These are phyloP conservation scores for Symbiodinium natans DNA, from an alignment of 73 alveolate genomes.

Conservation along the genomic window DNA sequence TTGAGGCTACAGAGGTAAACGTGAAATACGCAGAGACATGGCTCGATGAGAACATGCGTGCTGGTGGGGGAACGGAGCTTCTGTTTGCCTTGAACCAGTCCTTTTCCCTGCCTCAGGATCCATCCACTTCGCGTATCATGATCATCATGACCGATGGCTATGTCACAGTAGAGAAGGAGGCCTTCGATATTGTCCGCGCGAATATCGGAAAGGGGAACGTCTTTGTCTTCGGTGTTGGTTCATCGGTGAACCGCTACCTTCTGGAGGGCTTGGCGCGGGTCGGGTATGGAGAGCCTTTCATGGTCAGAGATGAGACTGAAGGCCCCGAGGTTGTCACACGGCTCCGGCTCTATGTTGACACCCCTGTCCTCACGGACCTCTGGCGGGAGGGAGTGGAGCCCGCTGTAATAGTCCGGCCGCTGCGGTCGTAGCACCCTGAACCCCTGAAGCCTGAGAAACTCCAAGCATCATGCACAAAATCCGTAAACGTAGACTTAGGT, in stretches of 20 bases:
- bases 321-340: neutral
- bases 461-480: too few species aligned
- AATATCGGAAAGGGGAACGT: neutral
- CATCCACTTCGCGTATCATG: neutral
- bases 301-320: neutral
- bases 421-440: too few species aligned
- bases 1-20: neutral
- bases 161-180: neutral
- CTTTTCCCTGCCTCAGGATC: neutral
- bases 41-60: neutral
- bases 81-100: neutral
- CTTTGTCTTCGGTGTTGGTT: neutral
- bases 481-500: too few species aligned
- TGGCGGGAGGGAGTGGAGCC: too few species aligned
- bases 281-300: neutral
- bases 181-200: neutral
- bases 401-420: too few species aligned
- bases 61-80: neutral
- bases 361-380: neutral
- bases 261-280: neutral
- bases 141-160: neutral
- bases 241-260: neutral
- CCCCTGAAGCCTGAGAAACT: too few species aligned
- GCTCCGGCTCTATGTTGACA: neutral
- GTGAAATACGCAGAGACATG: neutral